Conservation (phyloP, 768 basidiomycete species). For the Tylopilus sp. region DNA sequence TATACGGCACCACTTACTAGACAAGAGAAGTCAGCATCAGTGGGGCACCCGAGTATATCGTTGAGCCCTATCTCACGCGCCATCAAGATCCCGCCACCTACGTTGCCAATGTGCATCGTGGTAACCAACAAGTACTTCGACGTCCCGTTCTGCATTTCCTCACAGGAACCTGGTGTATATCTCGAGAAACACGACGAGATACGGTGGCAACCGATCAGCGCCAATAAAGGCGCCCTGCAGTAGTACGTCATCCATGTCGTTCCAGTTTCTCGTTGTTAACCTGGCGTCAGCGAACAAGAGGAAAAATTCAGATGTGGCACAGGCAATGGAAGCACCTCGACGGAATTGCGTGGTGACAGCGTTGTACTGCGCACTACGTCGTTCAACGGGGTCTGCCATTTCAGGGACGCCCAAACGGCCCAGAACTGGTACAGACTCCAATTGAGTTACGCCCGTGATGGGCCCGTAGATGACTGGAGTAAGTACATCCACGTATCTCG, state of each 20-base stretch:
- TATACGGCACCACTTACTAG: no score
- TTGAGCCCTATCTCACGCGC: not conserved
- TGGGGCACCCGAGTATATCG: no score
- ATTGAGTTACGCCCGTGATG: not conserved
- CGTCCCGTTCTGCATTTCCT: not conserved
- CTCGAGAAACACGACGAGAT: not conserved
- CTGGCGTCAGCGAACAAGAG: not conserved
- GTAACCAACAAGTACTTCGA: not conserved
- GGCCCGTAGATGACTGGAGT: not conserved
- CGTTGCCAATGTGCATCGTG: not conserved
- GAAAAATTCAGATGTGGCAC: not conserved
- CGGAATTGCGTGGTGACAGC: not conserved
- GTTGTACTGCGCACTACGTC: not conserved
- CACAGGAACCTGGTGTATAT: not conserved
- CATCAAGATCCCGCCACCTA: not conserved
- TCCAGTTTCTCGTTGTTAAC: not conserved
- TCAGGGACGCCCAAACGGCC: not conserved
- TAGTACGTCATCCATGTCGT: not conserved
- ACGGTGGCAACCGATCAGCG: not conserved
- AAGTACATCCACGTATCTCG: not conserved
- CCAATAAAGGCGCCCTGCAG: not conserved
- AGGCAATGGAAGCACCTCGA: not conserved
- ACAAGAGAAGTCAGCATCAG: no score
- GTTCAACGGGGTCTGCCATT: not conserved
- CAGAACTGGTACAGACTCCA: constrained; percentile 3